Evolutionary conservation across 441 rosid genomes (phyloP), one percentile per base, ranked within the genome.

Genomic region (Bruguiera hainesii): DNA sequence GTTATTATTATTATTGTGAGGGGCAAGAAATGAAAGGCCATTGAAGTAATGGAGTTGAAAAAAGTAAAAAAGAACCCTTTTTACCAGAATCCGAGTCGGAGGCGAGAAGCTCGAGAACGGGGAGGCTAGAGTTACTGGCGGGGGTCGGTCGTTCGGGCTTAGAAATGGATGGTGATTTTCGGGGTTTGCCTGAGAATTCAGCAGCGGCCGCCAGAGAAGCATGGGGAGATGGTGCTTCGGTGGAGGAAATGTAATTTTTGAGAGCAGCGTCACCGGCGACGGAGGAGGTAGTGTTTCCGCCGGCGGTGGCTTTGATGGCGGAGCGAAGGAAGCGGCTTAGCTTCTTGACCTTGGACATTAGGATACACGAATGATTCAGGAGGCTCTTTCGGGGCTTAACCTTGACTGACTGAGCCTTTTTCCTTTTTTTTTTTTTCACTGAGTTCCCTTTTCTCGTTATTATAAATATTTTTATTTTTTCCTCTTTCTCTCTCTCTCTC

Each of bases 311-410:
- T 68, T 72, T 65, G 18, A 50, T 11, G 21, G 67, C 59, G 3
- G 73, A 28, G 48, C 60, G 69, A 55, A 78, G 60, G 37, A 83
- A 52, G 13, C 75, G 46, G 63, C 52, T 49, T 10, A 79, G 69
- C 25, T 9, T 6, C 60, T 73, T 70, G 55, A 59, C 56, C 31
- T 59, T 77, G 46, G 67, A 55, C 78, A 74, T 49, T 15, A 16
- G 23, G 30, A 7, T 15, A 4, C 16, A 0, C 19, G 35, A 39
- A 29, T 35, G 39, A 29, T 58, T n/a, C n/a, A 25, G 37, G 50
- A 16, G 64, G 74, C 42, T 50, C 26, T 64, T 64, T 23, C 1
- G 65, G 23, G 16, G 64, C 48, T 39, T 39, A 13, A 0, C 16
- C 3, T 13, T 39, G 48, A 39, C 48, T 39, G 48, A 39, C 48